Conservation (phyloP, 345 rosid species). For the Salix dunnii region DNA sequence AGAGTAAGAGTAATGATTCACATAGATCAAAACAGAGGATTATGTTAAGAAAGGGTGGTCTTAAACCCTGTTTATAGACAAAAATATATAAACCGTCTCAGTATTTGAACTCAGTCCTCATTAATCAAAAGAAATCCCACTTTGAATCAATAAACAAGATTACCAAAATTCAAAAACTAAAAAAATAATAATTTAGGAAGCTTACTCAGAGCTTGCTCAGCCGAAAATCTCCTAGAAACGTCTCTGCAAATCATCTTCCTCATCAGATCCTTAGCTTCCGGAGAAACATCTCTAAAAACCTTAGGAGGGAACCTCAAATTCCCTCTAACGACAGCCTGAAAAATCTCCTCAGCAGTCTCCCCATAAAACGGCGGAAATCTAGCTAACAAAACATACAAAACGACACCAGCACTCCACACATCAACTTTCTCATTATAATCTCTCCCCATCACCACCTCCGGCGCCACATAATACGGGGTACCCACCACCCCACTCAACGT, state of each 20-base stretch:
- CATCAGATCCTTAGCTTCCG: conserved; percentile 27
- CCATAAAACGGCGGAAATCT: conserved; percentile 30
- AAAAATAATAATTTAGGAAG: background rate
- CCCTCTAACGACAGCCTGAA: conserved; percentile 30
- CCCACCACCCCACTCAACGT: conserved; percentile 24
- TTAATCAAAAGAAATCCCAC: background rate
- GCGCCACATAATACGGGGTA: conserved; percentile 31
- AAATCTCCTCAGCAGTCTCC: conserved; percentile 24
- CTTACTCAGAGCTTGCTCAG: conserved; percentile 33
- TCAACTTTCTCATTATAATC: conserved; percentile 30
- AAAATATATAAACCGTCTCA: background rate
- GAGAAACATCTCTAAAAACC: conserved; percentile 16
- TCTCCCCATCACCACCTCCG: conserved; percentile 29
- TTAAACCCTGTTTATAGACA: background rate
- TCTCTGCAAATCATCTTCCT: conserved; percentile 27
- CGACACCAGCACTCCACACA: conserved; percentile 35
- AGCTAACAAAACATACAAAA: conserved; percentile 29
- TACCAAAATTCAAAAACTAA: background rate
- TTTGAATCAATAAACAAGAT: background rate
- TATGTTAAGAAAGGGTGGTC: background rate
- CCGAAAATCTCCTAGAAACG: conserved; percentile 26
- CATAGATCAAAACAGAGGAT: too few species aligned
- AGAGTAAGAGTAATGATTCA: background rate
- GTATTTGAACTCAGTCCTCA: background rate
- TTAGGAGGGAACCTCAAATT: conserved; percentile 27